phyloP scores from a whole-genome alignment of 768 basidiomycete species.

The Hygrocybe punicea region DNA sequence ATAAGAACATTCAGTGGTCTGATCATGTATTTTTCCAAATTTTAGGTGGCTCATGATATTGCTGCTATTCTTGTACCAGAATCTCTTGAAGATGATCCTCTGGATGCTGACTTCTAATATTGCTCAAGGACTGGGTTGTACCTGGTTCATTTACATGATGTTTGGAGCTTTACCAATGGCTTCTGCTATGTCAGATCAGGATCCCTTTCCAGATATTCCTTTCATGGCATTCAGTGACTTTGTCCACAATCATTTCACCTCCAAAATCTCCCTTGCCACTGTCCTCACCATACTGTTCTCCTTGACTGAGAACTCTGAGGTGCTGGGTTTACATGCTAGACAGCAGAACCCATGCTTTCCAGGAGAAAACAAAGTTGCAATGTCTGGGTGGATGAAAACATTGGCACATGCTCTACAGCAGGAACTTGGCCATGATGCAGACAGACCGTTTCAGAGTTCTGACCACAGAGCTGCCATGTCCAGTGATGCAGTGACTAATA shows the following conservation, averaged over 20 bases:
- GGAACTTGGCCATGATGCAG: neutral
- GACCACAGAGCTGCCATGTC: neutral
- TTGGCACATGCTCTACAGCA: neutral
- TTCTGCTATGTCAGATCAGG: no score
- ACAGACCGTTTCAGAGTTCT: neutral
- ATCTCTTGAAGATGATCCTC: no score
- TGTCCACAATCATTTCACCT: neutral
- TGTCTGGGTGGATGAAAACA: neutral
- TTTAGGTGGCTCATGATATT: no score
- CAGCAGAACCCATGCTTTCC: neutral
- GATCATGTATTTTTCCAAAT: no score
- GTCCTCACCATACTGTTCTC: neutral
- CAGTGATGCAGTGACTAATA: neutral
- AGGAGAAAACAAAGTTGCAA: neutral
- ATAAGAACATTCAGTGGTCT: no score
- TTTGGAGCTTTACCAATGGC: no score
- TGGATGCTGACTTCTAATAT: no score
- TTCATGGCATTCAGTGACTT: neutral
- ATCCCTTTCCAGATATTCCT: constrained; percentile 2
- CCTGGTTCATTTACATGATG: no score
- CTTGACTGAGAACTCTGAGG: constrained; percentile 1
- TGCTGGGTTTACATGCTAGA: constrained; percentile 3
- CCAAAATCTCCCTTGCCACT: constrained; percentile 1
- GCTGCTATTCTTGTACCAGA: no score
- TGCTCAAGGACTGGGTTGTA: no score